A percentile compares a stretch with the other conserved stretches of the same genome.
These are phyloP conservation scores for Psilocybe azurescens DNA, from an alignment of 768 basidiomycete species.

Conservation along the genomic window DNA sequence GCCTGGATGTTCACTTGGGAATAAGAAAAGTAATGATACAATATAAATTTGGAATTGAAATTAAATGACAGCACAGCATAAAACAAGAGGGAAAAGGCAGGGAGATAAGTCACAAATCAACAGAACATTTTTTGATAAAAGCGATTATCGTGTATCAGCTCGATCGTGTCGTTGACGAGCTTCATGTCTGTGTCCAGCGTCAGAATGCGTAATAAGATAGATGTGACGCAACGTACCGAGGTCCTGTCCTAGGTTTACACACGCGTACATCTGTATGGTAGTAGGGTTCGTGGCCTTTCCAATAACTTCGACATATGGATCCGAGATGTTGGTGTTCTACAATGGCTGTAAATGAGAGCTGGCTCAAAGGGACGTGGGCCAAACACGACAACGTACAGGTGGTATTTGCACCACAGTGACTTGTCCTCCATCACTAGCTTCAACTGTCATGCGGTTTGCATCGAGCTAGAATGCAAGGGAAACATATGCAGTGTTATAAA, in stretches of 20 bases:
- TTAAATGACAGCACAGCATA: slow-evolving; percentile 1
- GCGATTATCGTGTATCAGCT: slow-evolving; percentile 62
- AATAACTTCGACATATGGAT: slow-evolving; percentile 69
- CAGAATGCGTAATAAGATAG: background rate
- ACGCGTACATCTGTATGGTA: slow-evolving; percentile 59
- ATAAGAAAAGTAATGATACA: background rate
- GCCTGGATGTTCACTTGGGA: background rate
- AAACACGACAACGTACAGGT: slow-evolving; percentile 14
- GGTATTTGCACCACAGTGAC: slow-evolving; percentile 55
- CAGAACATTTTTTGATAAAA: slow-evolving; percentile 56
- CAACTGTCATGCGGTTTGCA: slow-evolving; percentile 56
- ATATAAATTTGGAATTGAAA: background rate
- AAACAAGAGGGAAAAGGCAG: slow-evolving; percentile 6
- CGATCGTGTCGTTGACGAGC: slow-evolving; percentile 64
- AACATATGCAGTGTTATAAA: background rate
- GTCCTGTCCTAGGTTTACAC: slow-evolving; percentile 61
- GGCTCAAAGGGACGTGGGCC: background rate
- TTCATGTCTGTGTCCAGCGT: slow-evolving; percentile 50
- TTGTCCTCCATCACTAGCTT: slow-evolving; percentile 71
- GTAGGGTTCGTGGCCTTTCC: slow-evolving; percentile 62
- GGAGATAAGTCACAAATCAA: slow-evolving; percentile 8
- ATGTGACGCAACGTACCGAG: slow-evolving; percentile 54
- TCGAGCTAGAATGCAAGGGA: slow-evolving; percentile 37
- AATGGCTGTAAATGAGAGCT: background rate
- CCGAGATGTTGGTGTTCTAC: slow-evolving; percentile 50